Evolutionary conservation across 1,284 basidiomycete genomes (phyloP).

Genomic region (Tausonia pullulans): DNA sequence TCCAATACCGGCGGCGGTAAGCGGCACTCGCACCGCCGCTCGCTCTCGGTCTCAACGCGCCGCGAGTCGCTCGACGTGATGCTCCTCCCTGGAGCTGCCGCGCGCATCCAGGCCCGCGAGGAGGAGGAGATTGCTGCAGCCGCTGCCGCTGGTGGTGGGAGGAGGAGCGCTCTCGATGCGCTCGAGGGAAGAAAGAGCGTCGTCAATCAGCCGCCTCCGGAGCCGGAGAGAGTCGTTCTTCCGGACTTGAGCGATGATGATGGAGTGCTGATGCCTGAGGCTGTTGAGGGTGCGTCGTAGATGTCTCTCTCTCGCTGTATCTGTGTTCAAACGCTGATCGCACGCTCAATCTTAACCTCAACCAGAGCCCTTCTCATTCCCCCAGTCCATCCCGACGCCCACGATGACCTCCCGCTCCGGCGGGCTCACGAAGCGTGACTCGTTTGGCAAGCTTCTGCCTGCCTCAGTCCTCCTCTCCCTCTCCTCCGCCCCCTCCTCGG

Average conservation of each 20-base stretch:
- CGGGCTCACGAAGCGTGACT: slow-evolving; percentile 15
- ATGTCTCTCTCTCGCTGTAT: no score
- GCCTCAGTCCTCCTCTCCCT: slow-evolving; percentile 9
- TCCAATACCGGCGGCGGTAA: not conserved
- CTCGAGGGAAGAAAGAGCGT: slow-evolving; percentile 1
- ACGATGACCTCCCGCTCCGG: not conserved
- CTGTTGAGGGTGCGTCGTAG: no score
- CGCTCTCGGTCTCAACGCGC: slow-evolving; percentile 13
- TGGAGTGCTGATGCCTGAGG: not conserved
- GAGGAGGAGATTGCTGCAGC: not conserved
- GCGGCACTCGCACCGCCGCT: slow-evolving; percentile 15
- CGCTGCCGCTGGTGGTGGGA: not conserved
- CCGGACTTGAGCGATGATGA: slow-evolving; percentile 12
- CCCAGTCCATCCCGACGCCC: not conserved
- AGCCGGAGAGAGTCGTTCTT: slow-evolving; percentile 5
- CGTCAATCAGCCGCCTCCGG: not conserved
- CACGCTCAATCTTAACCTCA: not conserved
- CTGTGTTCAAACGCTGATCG: no score
- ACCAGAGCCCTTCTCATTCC: not conserved
- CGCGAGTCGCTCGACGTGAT: slow-evolving; percentile 13
- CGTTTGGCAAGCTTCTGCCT: slow-evolving; percentile 11
- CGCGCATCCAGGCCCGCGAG: slow-evolving; percentile 3
- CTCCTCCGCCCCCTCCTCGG: not conserved
- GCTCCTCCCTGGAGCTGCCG: slow-evolving; percentile 12
- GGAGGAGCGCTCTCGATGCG: slow-evolving; percentile 11